Base-by-base conservation (phyloP, 2,329 filamentous ascomycete genomes). In the Dactylellina cionopaga region DNA sequence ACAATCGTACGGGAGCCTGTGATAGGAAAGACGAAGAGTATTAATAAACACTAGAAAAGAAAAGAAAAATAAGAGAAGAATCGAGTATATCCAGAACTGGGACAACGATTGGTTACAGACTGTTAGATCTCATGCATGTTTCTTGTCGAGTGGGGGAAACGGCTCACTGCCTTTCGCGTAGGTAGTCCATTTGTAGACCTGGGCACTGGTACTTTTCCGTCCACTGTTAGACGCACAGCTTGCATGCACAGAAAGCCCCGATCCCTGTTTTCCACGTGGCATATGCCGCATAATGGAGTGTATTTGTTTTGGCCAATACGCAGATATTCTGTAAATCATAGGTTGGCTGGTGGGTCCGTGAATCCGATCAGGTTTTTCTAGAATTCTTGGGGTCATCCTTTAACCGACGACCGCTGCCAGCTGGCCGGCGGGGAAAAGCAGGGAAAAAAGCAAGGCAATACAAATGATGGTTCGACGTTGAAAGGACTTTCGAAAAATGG, bases 201-300 rank as follows among this genome's bases (percentile, higher is more conserved):
- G n/a, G n/a, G n/a, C n/a, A n/a, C n/a, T n/a, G n/a, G n/a, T n/a
- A n/a, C n/a, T n/a, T n/a, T n/a, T n/a, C 41, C 19, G 19, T 19
- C n/a, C n/a, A 17, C 7, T 10, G 17, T 10, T 17, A 19, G 41
- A 44, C 15, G 41, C 19, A n/a, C 44, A 29, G 11, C 11, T 3
- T 11, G 29, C 19, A 11, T 29, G 11, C 13, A 25, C 10, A 59
- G 5, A 22, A 39, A 27, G 3, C 33, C n/a, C 41, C 17, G 24
- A 70, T 56, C 65, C 25, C 24, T 49, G 51, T 17, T 10, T 27
- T 24, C 64, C 65, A 51, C 65, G 65, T 70, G 65, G 65, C 65
- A 70, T n/a, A 3, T 63, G 65, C 49, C 29, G 44, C 22, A 49
- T 49, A 29, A 11, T n/a, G n/a, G n/a, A n/a, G n/a, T n/a, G n/a